phyloP scores from a whole-genome alignment of 2,329 filamentous ascomycete species.

The Xylaria multiplex region DNA sequence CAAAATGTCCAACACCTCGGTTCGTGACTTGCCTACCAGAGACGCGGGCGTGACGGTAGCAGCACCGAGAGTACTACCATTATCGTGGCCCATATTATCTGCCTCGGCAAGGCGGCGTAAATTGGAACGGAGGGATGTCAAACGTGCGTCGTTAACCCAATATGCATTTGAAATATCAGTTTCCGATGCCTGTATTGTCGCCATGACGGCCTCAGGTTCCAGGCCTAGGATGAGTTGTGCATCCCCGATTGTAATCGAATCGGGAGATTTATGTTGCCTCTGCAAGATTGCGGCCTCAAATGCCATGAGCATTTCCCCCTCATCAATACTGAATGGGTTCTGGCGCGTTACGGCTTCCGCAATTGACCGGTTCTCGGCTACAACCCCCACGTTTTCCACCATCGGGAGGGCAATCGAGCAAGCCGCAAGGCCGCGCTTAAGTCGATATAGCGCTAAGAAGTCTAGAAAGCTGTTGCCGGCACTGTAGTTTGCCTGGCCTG shows the following conservation, averaged over 20 bases:
- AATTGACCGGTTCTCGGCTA: slow-evolving; percentile 41
- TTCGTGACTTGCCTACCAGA: not conserved
- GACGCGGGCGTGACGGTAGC: not conserved
- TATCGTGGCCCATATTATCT: not conserved
- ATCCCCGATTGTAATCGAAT: slow-evolving; percentile 8
- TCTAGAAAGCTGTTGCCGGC: slow-evolving; percentile 49
- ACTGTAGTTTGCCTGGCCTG: slow-evolving; percentile 46
- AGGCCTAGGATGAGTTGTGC: slow-evolving; percentile 29
- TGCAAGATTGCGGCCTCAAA: slow-evolving; percentile 31
- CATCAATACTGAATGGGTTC: slow-evolving; percentile 28
- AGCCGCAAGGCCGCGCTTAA: not conserved
- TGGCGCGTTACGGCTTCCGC: slow-evolving; percentile 24
- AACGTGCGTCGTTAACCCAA: slow-evolving; percentile 25
- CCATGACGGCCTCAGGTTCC: slow-evolving; percentile 21
- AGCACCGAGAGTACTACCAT: not conserved
- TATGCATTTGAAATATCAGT: slow-evolving; percentile 19
- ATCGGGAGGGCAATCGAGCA: slow-evolving; percentile 18
- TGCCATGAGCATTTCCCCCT: slow-evolving; percentile 23
- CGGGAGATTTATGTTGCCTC: no score
- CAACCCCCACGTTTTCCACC: slow-evolving; percentile 31
- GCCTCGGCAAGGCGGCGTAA: not conserved
- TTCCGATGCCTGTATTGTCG: slow-evolving; percentile 5
- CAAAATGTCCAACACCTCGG: slow-evolving; percentile 1
- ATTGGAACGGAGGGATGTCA: slow-evolving; percentile 1
- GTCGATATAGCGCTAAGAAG: slow-evolving; percentile 35